phyloP scores from a whole-genome alignment of 2,329 filamentous ascomycete genomes.

The Fusarium goolgardi region DNA sequence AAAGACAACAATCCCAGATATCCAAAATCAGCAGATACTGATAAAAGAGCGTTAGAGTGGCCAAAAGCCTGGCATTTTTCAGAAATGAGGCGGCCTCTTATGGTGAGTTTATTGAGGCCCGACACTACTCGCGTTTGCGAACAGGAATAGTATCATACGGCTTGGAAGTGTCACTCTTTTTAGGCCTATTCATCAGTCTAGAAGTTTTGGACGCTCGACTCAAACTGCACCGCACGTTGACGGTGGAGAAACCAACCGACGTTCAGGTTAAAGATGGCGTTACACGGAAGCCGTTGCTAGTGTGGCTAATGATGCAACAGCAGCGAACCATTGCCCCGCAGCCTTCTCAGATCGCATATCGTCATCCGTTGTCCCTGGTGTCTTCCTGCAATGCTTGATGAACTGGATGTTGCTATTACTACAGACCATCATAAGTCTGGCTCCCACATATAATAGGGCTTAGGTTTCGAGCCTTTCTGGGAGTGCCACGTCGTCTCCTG shows the following conservation, averaged over 20 bases:
- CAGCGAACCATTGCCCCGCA: constrained; percentile 31
- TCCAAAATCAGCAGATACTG: constrained; percentile 1
- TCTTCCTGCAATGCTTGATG: constrained; percentile 18
- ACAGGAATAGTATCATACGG: background rate
- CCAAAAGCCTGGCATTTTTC: background rate
- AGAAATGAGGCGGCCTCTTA: background rate
- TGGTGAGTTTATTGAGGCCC: constrained; percentile 1
- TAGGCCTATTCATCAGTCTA: background rate
- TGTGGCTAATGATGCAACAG: constrained; percentile 37
- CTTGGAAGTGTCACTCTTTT: background rate
- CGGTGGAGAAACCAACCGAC: constrained; percentile 26
- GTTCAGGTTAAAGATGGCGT: constrained; percentile 27
- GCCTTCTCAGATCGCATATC: constrained; percentile 32
- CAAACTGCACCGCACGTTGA: constrained; percentile 1
- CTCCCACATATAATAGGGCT: constrained; percentile 36
- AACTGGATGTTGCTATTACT: constrained; percentile 29
- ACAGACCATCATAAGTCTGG: constrained; percentile 20
- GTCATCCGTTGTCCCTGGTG: constrained; percentile 14
- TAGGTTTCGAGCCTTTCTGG: constrained; percentile 35
- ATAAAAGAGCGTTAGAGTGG: background rate
- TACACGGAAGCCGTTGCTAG: constrained; percentile 38
- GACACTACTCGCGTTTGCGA: constrained; percentile 1
- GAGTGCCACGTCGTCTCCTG: constrained; percentile 44
- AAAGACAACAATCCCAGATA: constrained; percentile 13
- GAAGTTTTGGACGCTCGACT: background rate